Conservation (phyloP, 371 early-diverging fungal genomes). For the Haplosporangium sp. region DNA sequence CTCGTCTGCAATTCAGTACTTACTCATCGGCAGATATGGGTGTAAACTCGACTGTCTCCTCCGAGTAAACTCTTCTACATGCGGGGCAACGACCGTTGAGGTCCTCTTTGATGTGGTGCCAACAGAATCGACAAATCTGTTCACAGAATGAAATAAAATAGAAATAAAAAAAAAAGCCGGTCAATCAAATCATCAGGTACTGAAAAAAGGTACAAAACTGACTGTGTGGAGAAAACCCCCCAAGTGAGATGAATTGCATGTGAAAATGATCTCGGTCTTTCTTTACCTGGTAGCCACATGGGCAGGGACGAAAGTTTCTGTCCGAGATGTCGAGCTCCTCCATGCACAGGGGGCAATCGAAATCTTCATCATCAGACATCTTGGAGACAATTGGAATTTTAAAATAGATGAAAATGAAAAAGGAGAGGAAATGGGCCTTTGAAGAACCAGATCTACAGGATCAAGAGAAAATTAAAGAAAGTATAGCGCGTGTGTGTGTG, state of each 20-base stretch:
- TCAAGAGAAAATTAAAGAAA: too few species aligned
- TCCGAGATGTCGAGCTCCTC: conserved; percentile 97
- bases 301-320: conserved; percentile 95
- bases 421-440: neutral
- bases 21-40: conserved; percentile 92
- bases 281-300: conserved; percentile 98
- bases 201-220: neutral
- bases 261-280: too few species aligned
- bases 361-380: conserved; percentile 84
- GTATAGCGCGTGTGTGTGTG: too few species aligned
- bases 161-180: neutral
- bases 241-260: conserved; percentile 1
- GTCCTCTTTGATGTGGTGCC: conserved; percentile 95
- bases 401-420: conserved; percentile 7
- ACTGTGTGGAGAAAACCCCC: neutral
- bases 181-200: neutral
- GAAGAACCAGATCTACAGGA: too few species aligned
- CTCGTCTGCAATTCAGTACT: conserved; percentile 50
- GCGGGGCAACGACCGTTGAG: conserved; percentile 95
- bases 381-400: conserved; percentile 12
- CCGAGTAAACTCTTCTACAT: conserved; percentile 87
- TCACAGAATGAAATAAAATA: neutral
- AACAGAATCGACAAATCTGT: conserved; percentile 98
- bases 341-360: conserved; percentile 97
- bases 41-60: conserved; percentile 89